Base-by-base conservation (phyloP, 768 basidiomycete species). In the Boletales sp. region DNA sequence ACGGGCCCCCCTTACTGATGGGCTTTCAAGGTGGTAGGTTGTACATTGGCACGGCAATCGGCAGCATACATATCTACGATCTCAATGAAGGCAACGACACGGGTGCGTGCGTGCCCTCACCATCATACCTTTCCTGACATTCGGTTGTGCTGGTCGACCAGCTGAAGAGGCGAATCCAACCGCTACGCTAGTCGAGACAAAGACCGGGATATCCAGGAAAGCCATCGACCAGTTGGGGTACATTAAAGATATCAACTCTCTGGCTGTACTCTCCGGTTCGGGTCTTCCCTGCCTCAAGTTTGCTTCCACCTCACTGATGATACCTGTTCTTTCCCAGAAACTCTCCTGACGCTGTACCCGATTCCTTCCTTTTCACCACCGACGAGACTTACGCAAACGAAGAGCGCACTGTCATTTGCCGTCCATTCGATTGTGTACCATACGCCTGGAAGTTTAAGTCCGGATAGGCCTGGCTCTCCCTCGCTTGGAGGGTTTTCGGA, bases 171-270 rank as follows among this genome's bases (percentile, higher is more conserved):
- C 7, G 13, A 47, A 32, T 32, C 5, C 51, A 35, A 29, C 44
- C 21, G 39, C 55, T 9, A 71, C 74, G 35, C 67, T 82, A 2
- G 70, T 84, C 5, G 87, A 90, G 59, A 76, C 76, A 29, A 90
- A 78, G 80, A 86, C 84, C 59, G 72, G 68, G 12, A 63, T 92
- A 31, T 75, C 81, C 24, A 72, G 81, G 56, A 82, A 77, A 60
- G 74, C 88, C 13, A 87, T 99, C 38, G 95, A 98, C 48, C 92
- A 94, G 62, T 72, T 99, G 3, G 90, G 86, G 0, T 87, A 84
- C 46, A 78, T 97, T 55, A 84, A 84, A 54, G 89, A 92, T 57
- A 79, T 90, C n/a, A 86, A 91, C 59, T 87, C 90, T 4, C 73
- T 99, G 19, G 84, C 91, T 3, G 74, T 89, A 5, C 77, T 98